Conservation (phyloP, 2,329 filamentous ascomycete genomes). For the Colletotrichum coccodes region DNA sequence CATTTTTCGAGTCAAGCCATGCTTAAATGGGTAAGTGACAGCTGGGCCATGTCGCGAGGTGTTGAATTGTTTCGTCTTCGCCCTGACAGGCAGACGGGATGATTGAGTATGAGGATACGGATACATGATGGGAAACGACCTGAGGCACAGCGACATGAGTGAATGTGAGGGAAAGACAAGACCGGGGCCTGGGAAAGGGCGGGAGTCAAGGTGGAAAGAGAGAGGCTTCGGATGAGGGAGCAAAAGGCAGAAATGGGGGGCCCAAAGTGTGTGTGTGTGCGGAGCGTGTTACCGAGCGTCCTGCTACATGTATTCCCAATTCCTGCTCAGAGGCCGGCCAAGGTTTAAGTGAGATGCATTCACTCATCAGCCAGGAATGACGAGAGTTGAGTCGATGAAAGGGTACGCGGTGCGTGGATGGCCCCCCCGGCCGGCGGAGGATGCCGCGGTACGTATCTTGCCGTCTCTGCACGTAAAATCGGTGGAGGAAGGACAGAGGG, state of each 20-base stretch:
- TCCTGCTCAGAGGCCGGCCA: neutral
- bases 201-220: neutral
- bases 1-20: conserved; percentile 32
- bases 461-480: neutral
- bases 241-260: neutral
- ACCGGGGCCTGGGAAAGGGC: neutral
- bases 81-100: conserved; percentile 9
- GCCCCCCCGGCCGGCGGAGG: conserved; percentile 16
- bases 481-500: neutral
- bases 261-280: neutral
- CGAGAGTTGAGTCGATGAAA: neutral
- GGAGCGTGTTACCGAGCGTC: neutral
- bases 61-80: conserved; percentile 27
- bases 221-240: conserved; percentile 10
- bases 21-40: conserved; percentile 19
- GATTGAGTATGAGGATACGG: neutral
- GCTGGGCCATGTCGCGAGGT: conserved; percentile 24
- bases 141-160: conserved; percentile 15
- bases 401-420: neutral
- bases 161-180: conserved; percentile 9
- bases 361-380: neutral
- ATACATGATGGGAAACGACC: neutral
- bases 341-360: conserved; percentile 5
- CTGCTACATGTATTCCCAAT: neutral
- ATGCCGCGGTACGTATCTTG: conserved; percentile 22